A percentile compares a stretch with the other conserved stretches of the same genome.
phyloP scores from a whole-genome alignment of 306 rosid genomes.

The Trifolium pratense region DNA sequence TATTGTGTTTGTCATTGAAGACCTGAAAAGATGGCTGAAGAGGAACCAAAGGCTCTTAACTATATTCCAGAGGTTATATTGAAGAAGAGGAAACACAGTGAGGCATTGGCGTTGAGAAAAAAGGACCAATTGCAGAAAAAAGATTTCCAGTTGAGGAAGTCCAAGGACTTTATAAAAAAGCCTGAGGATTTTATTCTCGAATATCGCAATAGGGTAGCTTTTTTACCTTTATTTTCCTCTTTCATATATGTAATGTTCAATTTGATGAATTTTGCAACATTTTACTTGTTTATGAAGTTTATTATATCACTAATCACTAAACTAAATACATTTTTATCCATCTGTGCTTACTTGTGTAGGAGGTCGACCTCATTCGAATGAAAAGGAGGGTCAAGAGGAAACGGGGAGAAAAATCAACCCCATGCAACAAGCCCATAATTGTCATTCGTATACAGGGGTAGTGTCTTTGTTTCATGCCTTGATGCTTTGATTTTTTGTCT shows the following conservation, averaged over 20 bases:
- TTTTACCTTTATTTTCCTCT: neutral
- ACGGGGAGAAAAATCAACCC: constrained; percentile 35
- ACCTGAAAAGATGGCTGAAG: constrained; percentile 44
- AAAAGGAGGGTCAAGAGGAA: constrained; percentile 75
- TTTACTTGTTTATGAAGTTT: neutral
- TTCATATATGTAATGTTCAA: neutral
- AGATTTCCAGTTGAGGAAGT: constrained; percentile 27
- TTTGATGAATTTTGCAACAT: neutral
- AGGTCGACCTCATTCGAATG: constrained; percentile 75
- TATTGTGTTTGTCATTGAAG: neutral
- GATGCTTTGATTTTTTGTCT: neutral
- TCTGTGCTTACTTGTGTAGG: constrained; percentile 50
- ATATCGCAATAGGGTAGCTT: constrained; percentile 64
- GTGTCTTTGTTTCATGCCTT: neutral
- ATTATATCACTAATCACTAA: neutral
- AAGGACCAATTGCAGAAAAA: constrained; percentile 40
- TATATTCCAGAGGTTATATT: constrained; percentile 45
- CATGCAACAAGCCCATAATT: constrained; percentile 58
- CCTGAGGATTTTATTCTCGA: constrained; percentile 82
- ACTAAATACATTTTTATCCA: neutral
- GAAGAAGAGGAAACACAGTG: constrained; percentile 52
- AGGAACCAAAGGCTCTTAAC: constrained; percentile 38
- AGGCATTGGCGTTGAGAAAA: constrained; percentile 42
- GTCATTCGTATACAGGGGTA: constrained; percentile 80
- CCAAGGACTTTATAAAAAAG: constrained; percentile 59